Evolutionary conservation across 2,329 filamentous ascomycete genomes (phyloP), one percentile per base, ranked within the genome.

Genomic region (Aurifilum marmelostoma): DNA sequence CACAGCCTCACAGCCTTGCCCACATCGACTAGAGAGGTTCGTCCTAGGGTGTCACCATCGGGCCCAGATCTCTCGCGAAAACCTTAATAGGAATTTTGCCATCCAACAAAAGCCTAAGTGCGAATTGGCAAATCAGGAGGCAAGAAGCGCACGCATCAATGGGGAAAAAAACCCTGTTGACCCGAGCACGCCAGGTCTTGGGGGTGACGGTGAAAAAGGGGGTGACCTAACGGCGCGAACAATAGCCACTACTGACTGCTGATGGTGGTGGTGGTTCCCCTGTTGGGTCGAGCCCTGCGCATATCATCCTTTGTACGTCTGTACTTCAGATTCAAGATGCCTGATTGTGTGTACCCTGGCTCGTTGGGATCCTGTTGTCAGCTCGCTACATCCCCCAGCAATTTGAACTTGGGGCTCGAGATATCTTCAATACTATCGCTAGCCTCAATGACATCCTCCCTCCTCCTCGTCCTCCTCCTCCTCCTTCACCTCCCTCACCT

Each of bases 1-100:
- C 56, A 37, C 56, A 34, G 56, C 56, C 56, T 59, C 56, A 6
- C 18, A 2, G 24, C 50, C 24, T 29, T 29, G 52, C 52, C 52
- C 12, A n/a, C 12, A 24, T 27, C 29, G 29, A 59, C 56, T 59
- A 59, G 16, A 59, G 56, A 8, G 32, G 9, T 59, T 8, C 52
- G 32, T 12, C 8, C 18, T 21, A 21, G 18, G 56, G 56, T n/a
- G 56, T 37, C 32, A 59, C 32, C 29, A 21, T 59, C 56, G 7
- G 21, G 32, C 56, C 56, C 21, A 59, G 56, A 59, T 59, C 56
- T 59, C 56, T 59, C 56, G 56, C 37, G 32, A 59, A 59, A 59
- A 59, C 56, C 32, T 37, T 59, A 59, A 34, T 2, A 59, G 29
- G 29, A 7, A 11, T 37, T 59, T 18, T 56, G 52, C 52, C 27